phyloP scores from a whole-genome alignment of 2,329 filamentous ascomycete species.

The Ophiostoma himal-ulmi region DNA sequence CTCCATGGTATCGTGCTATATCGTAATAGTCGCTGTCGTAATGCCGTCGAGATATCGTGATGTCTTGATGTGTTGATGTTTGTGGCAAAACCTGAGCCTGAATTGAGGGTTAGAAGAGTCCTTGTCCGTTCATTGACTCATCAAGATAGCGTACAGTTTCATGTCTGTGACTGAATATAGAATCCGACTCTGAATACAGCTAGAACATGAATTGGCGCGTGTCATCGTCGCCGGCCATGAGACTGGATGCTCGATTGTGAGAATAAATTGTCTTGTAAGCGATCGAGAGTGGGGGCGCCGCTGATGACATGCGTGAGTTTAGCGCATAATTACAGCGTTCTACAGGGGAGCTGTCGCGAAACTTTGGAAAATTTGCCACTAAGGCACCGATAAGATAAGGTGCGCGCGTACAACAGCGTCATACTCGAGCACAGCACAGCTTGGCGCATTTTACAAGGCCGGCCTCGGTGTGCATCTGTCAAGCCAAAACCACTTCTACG shows the following conservation, averaged over 20 bases:
- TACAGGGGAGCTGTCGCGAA: neutral
- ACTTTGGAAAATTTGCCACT: neutral
- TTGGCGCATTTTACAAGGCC: neutral
- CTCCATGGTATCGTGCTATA: neutral
- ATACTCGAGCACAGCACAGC: neutral
- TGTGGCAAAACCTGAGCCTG: neutral
- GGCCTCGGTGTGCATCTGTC: neutral
- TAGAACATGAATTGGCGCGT: neutral
- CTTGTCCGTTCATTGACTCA: neutral
- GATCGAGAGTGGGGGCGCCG: neutral
- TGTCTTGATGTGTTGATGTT: neutral
- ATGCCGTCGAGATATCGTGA: neutral
- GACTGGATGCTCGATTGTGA: neutral
- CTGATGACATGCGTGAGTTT: neutral
- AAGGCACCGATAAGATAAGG: slow-evolving; percentile 6
- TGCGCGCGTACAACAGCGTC: neutral
- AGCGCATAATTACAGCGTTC: neutral
- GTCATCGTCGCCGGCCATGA: neutral
- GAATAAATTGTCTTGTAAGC: slow-evolving; percentile 9
- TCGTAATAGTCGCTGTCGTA: neutral
- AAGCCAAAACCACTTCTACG: neutral
- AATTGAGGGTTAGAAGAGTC: neutral
- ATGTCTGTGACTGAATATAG: neutral
- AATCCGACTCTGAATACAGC: neutral
- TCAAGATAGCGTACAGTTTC: neutral